Evolutionary conservation across 2,329 filamentous ascomycete species (phyloP).

Genomic region (Botrytis medusae): DNA sequence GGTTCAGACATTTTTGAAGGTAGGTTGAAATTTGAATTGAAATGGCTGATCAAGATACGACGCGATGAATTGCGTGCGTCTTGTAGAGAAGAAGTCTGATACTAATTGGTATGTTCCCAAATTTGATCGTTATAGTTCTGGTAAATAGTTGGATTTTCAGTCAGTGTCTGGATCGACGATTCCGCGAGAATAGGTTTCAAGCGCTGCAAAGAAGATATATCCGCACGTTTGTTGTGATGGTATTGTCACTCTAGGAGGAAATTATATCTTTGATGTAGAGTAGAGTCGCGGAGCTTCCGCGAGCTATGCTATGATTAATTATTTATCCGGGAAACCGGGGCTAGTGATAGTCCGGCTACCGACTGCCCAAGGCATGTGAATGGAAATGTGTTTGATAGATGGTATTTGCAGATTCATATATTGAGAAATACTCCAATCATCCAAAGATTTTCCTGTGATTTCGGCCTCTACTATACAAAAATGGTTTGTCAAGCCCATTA

Average conservation of each 20-base stretch:
- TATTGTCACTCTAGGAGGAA: neutral
- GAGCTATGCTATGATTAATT: neutral
- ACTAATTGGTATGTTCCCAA: neutral
- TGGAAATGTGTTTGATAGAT: conserved; percentile 20
- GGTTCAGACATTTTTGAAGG: conserved; percentile 59
- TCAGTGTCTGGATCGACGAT: too few relatives aligned
- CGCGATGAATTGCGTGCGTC: neutral
- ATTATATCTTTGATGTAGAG: neutral
- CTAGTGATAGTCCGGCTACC: neutral
- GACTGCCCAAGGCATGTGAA: conserved; percentile 15
- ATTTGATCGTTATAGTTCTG: neutral
- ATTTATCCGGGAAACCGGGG: neutral
- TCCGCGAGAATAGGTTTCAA: neutral
- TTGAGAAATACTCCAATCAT: neutral
- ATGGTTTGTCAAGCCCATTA: neutral
- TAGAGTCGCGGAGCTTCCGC: neutral
- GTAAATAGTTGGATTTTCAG: neutral
- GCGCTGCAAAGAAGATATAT: neutral
- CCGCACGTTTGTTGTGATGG: neutral
- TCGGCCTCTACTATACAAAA: neutral
- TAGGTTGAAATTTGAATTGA: neutral
- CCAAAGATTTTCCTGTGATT: neutral
- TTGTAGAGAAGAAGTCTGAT: neutral
- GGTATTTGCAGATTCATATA: neutral
- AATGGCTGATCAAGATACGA: neutral